phyloP scores from a whole-genome alignment of 163 green algal species.

The Coccomyxa subellipsoidea region DNA sequence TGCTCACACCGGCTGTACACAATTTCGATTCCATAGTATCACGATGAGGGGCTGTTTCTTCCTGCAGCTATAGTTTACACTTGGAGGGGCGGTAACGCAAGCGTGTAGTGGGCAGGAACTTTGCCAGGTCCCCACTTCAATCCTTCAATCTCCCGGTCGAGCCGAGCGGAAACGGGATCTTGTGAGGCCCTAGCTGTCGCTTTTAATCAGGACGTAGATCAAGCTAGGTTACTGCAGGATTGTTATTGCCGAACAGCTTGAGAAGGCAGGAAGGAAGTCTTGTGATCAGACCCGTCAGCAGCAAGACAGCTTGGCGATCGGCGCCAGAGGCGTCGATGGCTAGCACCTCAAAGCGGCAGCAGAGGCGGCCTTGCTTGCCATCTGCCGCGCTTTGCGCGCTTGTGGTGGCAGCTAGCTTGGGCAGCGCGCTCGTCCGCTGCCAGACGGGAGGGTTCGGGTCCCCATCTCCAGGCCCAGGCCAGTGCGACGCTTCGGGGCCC shows the following conservation, averaged over 20 bases:
- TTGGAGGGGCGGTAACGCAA: not conserved
- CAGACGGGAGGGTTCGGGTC: conserved; percentile 3
- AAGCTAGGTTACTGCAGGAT: no score
- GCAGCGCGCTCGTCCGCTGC: not conserved
- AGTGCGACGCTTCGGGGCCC: not conserved
- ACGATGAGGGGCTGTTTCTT: not conserved
- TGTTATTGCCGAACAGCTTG: no score
- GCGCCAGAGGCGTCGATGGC: not conserved
- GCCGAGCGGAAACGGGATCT: not conserved
- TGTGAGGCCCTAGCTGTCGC: no score
- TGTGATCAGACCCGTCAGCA: not conserved
- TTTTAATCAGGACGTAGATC: no score
- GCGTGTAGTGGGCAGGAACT: not conserved
- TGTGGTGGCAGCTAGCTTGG: not conserved
- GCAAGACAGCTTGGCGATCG: conserved; percentile 7
- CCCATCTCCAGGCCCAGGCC: not conserved
- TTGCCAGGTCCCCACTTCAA: not conserved
- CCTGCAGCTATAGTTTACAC: not conserved
- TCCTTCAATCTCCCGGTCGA: not conserved
- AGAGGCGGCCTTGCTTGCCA: not conserved
- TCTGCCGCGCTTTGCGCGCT: not conserved
- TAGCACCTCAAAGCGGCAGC: not conserved
- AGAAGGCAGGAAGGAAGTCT: not conserved
- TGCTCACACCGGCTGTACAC: not conserved
- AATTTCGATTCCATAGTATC: not conserved